Evolutionary conservation across 192 early-diverging fungal genomes (phyloP).

Genomic region (Dissophora globulifera): DNA sequence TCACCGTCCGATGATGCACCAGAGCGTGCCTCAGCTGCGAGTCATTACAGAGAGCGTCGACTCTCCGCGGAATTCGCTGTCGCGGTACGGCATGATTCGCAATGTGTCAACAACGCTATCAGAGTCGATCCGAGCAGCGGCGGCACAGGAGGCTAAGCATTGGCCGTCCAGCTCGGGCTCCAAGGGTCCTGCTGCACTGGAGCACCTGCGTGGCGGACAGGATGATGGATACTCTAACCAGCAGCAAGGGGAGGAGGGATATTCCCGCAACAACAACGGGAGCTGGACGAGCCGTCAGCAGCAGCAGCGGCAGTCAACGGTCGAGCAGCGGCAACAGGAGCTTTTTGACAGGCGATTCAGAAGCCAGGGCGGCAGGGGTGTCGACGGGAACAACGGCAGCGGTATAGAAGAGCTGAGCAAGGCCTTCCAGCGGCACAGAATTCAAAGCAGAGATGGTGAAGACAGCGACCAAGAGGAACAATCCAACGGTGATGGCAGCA

Average conservation of each 20-base stretch:
- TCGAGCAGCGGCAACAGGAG: conserved; percentile 35
- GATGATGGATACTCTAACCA: background rate
- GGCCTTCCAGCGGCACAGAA: conserved; percentile 17
- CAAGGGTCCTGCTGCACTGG: conserved; percentile 44
- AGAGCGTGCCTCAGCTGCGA: conserved; percentile 36
- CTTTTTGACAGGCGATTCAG: conserved; percentile 15
- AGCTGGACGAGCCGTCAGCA: conserved; percentile 6
- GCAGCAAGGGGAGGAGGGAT: background rate
- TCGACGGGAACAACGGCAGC: background rate
- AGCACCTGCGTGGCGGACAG: conserved; percentile 21
- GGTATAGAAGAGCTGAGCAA: conserved; percentile 20
- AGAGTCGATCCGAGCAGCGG: conserved; percentile 46
- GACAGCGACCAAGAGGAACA: background rate
- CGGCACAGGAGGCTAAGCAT: conserved; percentile 34
- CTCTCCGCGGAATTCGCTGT: conserved; percentile 1
- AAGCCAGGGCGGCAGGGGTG: background rate
- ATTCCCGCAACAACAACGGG: conserved; percentile 5
- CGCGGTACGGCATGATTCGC: conserved; percentile 32
- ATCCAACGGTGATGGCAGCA: background rate
- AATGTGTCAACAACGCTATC: conserved; percentile 36
- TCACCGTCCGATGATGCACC: conserved; percentile 1
- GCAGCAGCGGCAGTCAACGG: background rate
- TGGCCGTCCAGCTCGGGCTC: conserved; percentile 20
- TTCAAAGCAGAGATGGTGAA: background rate
- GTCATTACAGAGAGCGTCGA: conserved; percentile 9